Conservation (phyloP, 2,329 filamentous ascomycete species). For the Fusarium sp. region DNA sequence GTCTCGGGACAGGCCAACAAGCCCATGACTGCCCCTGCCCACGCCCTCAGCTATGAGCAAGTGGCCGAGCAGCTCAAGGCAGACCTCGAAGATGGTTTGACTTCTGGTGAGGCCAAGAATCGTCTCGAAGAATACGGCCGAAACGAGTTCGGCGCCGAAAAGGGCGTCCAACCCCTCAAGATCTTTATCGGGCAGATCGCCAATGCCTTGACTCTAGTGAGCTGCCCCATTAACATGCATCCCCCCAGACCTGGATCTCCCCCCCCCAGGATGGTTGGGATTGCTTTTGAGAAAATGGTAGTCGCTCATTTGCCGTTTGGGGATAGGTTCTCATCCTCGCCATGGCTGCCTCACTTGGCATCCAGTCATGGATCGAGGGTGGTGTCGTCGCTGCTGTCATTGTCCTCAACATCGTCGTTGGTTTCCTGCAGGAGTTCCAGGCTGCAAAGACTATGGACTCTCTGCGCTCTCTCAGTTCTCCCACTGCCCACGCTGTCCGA, state of each 20-base stretch:
- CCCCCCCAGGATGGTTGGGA: neutral
- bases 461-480: slow-evolving; percentile 57
- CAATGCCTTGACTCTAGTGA: slow-evolving; percentile 76
- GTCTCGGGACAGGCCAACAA: slow-evolving; percentile 40
- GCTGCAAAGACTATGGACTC: slow-evolving; percentile 65
- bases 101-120: slow-evolving; percentile 53
- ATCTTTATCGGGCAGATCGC: slow-evolving; percentile 75
- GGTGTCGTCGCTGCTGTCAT: slow-evolving; percentile 70
- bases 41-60: slow-evolving; percentile 30
- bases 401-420: slow-evolving; percentile 68
- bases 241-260: neutral
- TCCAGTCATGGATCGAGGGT: slow-evolving; percentile 70
- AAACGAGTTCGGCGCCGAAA: slow-evolving; percentile 72
- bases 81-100: slow-evolving; percentile 27
- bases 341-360: slow-evolving; percentile 70
- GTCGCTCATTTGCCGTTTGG: slow-evolving; percentile 34
- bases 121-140: slow-evolving; percentile 68
- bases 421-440: slow-evolving; percentile 58
- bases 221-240: slow-evolving; percentile 22
- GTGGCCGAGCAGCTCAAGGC: slow-evolving; percentile 32
- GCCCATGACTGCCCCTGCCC: slow-evolving; percentile 41
- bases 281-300: slow-evolving; percentile 14
- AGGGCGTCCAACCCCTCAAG: slow-evolving; percentile 70
- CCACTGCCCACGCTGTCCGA: slow-evolving; percentile 58
- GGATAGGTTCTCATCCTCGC: slow-evolving; percentile 65